phyloP scores from a whole-genome alignment of 1,284 basidiomycete species.

The Dichomitus squalens region DNA sequence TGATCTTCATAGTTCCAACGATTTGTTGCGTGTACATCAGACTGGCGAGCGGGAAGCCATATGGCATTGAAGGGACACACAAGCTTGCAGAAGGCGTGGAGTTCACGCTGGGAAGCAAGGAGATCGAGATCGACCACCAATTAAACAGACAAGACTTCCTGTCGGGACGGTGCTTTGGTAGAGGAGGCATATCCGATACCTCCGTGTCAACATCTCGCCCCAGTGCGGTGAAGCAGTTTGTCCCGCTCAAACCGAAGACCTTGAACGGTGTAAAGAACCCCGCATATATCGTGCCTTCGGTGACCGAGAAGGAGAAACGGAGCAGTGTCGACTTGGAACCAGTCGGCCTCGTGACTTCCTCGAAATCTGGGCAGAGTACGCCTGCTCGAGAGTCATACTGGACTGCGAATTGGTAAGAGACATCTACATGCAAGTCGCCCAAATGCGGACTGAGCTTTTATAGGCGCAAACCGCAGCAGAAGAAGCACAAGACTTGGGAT shows the following conservation, averaged over 20 bases:
- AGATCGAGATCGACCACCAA: constrained; percentile 66
- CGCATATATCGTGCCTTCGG: constrained; percentile 9
- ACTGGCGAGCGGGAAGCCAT: constrained; percentile 30
- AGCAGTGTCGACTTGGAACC: constrained; percentile 42
- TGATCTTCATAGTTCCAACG: background rate
- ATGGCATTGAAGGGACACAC: constrained; percentile 37
- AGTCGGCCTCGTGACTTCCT: constrained; percentile 37
- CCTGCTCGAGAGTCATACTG: constrained; percentile 47
- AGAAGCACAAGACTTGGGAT: constrained; percentile 91
- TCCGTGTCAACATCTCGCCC: constrained; percentile 26
- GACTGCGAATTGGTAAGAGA: constrained; percentile 66
- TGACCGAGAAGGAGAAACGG: constrained; percentile 27
- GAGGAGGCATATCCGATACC: constrained; percentile 26
- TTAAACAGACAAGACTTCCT: constrained; percentile 61
- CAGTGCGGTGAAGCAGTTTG: constrained; percentile 44
- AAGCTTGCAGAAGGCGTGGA: constrained; percentile 52
- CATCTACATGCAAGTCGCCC: background rate
- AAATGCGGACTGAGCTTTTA: background rate
- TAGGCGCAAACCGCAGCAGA: constrained; percentile 77
- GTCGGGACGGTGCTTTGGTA: constrained; percentile 65
- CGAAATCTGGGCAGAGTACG: constrained; percentile 13
- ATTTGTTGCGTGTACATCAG: constrained; percentile 6
- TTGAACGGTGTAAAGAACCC: constrained; percentile 33
- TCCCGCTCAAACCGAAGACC: constrained; percentile 42
- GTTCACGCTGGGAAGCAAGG: constrained; percentile 65